Evolutionary conservation across 2,329 filamentous ascomycete species (phyloP), one percentile per base, ranked within the genome.

Genomic region (Penicillium freii): DNA sequence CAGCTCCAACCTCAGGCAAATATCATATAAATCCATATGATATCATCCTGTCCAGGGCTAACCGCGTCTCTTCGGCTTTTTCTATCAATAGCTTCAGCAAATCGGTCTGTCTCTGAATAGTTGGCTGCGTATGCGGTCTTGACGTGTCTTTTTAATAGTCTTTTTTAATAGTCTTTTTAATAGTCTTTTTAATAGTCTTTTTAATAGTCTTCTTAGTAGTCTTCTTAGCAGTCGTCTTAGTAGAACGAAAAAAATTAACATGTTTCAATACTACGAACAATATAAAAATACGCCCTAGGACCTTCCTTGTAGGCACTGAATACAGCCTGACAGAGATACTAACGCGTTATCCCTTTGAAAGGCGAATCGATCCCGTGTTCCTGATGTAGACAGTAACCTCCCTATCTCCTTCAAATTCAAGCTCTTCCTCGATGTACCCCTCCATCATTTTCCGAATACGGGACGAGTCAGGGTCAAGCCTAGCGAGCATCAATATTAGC

Each of bases 401-500:
- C 25, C 7, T 27, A 2, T 8, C 25, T 27, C 25, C 25, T 1
- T 27, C 25, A 27, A 1, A 8, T 27, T 27, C 7, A 25, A 54
- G 17, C 8, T 23, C 23, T 23, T 23, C 11, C 8, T 34, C 9
- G 7, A 57, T 54, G 48, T 70, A 70, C 7, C 56, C 36, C 27
- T 59, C 43, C 25, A 66, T 51, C 66, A 70, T 69, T 9, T 44
- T 34, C n/a, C 60, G 38, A 2, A 68, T 62, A 1, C 65, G 56
- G 13, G 54, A 29, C 8, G 64, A 65, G 25, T 65, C 59, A 9
- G 66, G 66, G 38, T 69, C 66, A 5, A 65, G 64, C 3, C 59
- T 65, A 34, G 55, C 60, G 17, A 9, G 45, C 23, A 23, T 23
- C 23, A 1, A 23, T 23, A 4, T 54, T 38, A 60, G 21, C 44